phyloP scores from a whole-genome alignment of 129 eudicot species.

The Glebionis coronaria region DNA sequence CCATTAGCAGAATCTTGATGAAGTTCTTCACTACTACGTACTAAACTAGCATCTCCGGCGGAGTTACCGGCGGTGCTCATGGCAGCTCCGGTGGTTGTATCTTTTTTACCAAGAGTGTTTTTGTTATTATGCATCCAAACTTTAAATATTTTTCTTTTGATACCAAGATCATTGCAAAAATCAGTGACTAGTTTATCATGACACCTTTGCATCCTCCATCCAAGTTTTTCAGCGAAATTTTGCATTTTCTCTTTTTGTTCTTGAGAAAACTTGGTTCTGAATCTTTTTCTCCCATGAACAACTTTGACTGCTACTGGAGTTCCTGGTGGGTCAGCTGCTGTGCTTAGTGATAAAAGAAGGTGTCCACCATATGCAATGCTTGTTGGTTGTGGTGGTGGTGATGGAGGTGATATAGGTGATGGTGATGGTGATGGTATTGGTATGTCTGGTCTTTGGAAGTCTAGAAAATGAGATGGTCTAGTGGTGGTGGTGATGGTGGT shows the following conservation, averaged over 20 bases:
- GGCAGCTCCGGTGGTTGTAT: conserved; percentile 16
- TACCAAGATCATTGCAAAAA: conserved; percentile 65
- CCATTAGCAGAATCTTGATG: conserved; percentile 45
- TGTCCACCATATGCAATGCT: conserved; percentile 30
- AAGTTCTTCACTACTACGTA: conserved; percentile 26
- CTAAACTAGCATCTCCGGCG: conserved; percentile 5
- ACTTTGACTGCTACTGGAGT: conserved; percentile 50
- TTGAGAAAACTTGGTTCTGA: conserved; percentile 69
- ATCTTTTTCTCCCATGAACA: conserved; percentile 50
- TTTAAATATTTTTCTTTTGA: conserved; percentile 56
- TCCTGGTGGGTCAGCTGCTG: conserved; percentile 40
- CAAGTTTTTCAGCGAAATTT: conserved; percentile 51
- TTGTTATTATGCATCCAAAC: conserved; percentile 97
- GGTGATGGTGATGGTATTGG: background rate
- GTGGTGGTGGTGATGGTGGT: conserved; percentile 30
- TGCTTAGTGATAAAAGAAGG: conserved; percentile 39
- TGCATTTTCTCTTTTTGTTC: conserved; percentile 79
- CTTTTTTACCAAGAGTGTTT: conserved; percentile 47
- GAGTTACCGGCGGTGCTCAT: background rate
- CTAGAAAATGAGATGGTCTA: conserved; percentile 43
- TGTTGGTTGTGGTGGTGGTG: conserved; percentile 47
- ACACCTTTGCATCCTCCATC: conserved; percentile 74
- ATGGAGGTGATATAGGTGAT: conserved; percentile 41
- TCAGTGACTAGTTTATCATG: conserved; percentile 48
- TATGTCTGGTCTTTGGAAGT: conserved; percentile 30